A percentile compares a stretch with the other conserved stretches of the same genome.
These are phyloP conservation scores for Globisporangium rhizosaccharum DNA, from an alignment of 352 stramenopile genomes.

Conservation along the genomic window DNA sequence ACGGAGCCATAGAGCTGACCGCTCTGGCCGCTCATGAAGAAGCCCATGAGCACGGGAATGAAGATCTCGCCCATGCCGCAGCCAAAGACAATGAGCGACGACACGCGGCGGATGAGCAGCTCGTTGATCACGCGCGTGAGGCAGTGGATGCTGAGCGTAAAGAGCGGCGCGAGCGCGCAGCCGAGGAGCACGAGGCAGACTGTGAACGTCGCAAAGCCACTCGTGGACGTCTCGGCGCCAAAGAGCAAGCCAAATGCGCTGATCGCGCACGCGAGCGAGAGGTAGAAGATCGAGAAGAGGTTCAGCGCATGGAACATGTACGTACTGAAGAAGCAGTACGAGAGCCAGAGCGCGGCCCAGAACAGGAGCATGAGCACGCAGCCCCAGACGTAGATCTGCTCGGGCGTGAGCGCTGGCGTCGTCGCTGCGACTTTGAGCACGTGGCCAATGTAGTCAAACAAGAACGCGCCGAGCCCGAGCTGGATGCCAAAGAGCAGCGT, in stretches of 20 bases:
- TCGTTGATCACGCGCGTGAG: conserved; percentile 81
- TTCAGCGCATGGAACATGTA: conserved; percentile 77
- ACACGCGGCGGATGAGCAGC: conserved; percentile 69
- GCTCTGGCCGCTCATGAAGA: conserved; percentile 83
- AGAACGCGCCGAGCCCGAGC: conserved; percentile 66
- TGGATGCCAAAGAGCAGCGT: conserved; percentile 77
- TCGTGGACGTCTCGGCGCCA: conserved; percentile 23
- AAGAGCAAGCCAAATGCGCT: conserved; percentile 72
- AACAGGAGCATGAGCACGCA: conserved; percentile 71
- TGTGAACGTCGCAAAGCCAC: conserved; percentile 45
- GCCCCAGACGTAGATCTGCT: conserved; percentile 42
- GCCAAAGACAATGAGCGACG: conserved; percentile 81
- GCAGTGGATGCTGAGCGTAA: conserved; percentile 79
- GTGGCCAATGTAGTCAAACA: conserved; percentile 74
- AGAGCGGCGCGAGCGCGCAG: conserved; percentile 64
- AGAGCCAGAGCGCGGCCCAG: conserved; percentile 63
- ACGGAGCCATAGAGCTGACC: conserved; percentile 65
- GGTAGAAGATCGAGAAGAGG: conserved; percentile 70
- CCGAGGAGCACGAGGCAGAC: conserved; percentile 57
- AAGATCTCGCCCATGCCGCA: conserved; percentile 81
- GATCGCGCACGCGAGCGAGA: conserved; percentile 53
- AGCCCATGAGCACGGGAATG: conserved; percentile 80
- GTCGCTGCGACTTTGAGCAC: conserved; percentile 31
- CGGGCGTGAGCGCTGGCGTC: conserved; percentile 12
- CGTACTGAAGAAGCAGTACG: conserved; percentile 68